phyloP scores from a whole-genome alignment of 2,329 filamentous ascomycete genomes.

The Epichloe aotearoae region DNA sequence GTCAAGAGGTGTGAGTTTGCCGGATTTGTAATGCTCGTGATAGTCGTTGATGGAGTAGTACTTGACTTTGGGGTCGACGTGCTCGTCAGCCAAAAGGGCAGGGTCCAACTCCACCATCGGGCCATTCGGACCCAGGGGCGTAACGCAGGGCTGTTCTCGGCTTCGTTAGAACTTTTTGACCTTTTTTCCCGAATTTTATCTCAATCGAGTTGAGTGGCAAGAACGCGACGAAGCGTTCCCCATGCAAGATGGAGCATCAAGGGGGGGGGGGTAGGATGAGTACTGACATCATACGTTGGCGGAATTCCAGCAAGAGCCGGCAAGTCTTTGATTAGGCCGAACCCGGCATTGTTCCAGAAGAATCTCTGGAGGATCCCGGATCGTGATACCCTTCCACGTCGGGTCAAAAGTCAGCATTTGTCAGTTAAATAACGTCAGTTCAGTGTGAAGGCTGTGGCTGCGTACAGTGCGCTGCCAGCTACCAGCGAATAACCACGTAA shows the following conservation, averaged over 20 bases:
- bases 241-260: too few relatives aligned
- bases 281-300: conserved; percentile 33
- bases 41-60: conserved; percentile 68
- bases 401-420: background rate
- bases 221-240: too few relatives aligned
- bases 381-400: conserved; percentile 43
- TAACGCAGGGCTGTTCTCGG: conserved; percentile 38
- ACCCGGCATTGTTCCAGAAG: conserved; percentile 57
- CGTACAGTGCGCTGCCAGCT: conserved; percentile 7
- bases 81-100: conserved; percentile 27
- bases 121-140: conserved; percentile 30
- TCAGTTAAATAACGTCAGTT: background rate
- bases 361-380: conserved; percentile 47
- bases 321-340: conserved; percentile 33
- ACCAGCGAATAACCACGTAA: conserved; percentile 51
- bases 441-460: background rate
- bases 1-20: conserved; percentile 55
- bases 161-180: background rate
- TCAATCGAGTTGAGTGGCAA: too few relatives aligned
- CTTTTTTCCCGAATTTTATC: too few relatives aligned
- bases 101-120: conserved; percentile 27
- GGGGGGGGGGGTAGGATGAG: too few relatives aligned
- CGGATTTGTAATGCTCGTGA: conserved; percentile 58
- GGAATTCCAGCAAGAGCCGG: conserved; percentile 30
- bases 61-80: conserved; percentile 29